Evolutionary conservation across 208 protist species (phyloP).

Genomic region (Cochliopodium minus): DNA sequence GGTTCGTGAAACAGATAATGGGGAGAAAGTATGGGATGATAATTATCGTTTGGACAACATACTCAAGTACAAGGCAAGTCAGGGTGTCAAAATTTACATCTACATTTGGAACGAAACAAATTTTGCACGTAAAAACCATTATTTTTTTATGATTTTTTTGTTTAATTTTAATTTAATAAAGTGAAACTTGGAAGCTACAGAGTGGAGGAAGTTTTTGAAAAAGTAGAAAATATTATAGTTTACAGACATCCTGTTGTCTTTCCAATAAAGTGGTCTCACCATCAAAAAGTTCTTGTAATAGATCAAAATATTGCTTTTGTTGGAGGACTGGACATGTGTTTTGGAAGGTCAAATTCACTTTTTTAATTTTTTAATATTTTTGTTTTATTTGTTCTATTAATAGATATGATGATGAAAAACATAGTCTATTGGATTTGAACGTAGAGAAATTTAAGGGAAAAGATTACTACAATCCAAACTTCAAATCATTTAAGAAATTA

Average conservation of each 20-base stretch:
- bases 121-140: not conserved
- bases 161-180: too few relatives aligned
- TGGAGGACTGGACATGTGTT: constrained; percentile 15
- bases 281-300: constrained; percentile 17
- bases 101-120: constrained; percentile 14
- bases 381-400: too few relatives aligned
- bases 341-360: too few relatives aligned
- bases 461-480: too few relatives aligned
- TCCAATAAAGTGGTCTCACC: constrained; percentile 12
- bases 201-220: constrained; percentile 1
- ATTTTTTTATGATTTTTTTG: too few relatives aligned
- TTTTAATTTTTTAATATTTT: too few relatives aligned
- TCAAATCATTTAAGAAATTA: too few relatives aligned
- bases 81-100: constrained; percentile 20
- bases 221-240: constrained; percentile 12
- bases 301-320: constrained; percentile 15
- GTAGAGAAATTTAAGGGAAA: too few relatives aligned
- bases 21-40: too few relatives aligned
- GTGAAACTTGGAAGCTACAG: not conserved
- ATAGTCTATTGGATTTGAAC: too few relatives aligned
- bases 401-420: too few relatives aligned
- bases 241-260: constrained; percentile 8
- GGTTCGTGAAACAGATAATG: not conserved
- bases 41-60: constrained; percentile 15
- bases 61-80: constrained; percentile 10